Base-by-base conservation (phyloP, 768 basidiomycete species). In the Termitomyces sp. region DNA sequence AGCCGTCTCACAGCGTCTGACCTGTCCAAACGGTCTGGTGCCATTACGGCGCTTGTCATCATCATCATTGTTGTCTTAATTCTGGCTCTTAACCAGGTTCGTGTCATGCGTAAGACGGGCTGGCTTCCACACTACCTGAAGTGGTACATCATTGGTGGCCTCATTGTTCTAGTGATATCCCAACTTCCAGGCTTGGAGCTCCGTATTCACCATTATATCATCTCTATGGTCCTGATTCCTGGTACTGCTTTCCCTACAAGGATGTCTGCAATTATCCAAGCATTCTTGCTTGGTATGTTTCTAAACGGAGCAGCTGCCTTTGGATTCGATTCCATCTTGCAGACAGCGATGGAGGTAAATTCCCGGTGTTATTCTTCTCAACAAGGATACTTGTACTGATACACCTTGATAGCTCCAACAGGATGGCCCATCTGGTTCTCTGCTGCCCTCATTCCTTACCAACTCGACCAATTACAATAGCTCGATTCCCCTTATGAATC, bases 21-120 rank as follows among this genome's bases (percentile, higher is more conserved):
- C 67, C 73, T 94, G 51, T 66, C 64, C 7, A 78, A 82, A 62
- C 79, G 83, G 35, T 78, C 81, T 5, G 90, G 90, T 22, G 89
- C 85, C 5, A 75, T 92, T 43, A 72, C 76, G 2, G 83, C 85
- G 6, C 75, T 92, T 32, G 77, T 90, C 41, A 76, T 93, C 58
- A 83, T 92, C 50, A 61, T 86, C 39, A 57, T 91, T 12, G 72
- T 89, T 56, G 66, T 92, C 12, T 67, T 81, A 7, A 64, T 81
- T 23, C 65, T 89, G 44, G 82, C 80, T 32, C 62, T 86, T 33
- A 93, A 93, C 64, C 93, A 95, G 71, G 64, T 87, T 3, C 79
- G 89, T n/a, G 82, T 92, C 51, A 86, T 93, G 54, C 81, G 91
- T 48, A 88, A 89, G 68, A 92, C 89, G 0, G 91, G 92, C 1